These are phyloP conservation scores for Tolypocladium nubicola DNA, from an alignment of 2,329 filamentous ascomycete genomes.

Conservation along the genomic window DNA sequence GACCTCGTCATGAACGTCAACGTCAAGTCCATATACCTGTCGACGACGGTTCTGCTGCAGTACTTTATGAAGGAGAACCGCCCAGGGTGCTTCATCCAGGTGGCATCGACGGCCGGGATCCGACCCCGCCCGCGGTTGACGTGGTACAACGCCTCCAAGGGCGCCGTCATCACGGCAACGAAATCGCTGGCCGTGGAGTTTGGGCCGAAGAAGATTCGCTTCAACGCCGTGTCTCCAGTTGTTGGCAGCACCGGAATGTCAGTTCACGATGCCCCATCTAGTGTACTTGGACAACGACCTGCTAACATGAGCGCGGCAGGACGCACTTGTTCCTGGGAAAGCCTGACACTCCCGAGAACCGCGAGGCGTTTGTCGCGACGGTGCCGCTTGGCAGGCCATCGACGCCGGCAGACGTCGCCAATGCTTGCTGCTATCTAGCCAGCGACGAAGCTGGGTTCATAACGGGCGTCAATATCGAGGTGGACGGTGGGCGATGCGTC, in stretches of 20 bases:
- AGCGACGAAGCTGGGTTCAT: constrained; percentile 64
- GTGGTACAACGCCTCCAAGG: constrained; percentile 63
- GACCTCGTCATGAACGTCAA: constrained; percentile 59
- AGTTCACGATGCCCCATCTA: constrained; percentile 5
- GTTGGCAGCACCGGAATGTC: constrained; percentile 54
- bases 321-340: constrained; percentile 46
- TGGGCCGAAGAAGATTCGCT: constrained; percentile 59
- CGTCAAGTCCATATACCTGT: constrained; percentile 55
- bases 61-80: constrained; percentile 48
- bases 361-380: constrained; percentile 41
- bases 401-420: constrained; percentile 56
- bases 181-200: constrained; percentile 60
- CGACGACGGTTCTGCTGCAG: constrained; percentile 46
- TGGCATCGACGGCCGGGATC: constrained; percentile 51
- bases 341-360: constrained; percentile 50
- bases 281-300: background rate
- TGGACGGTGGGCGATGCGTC: constrained; percentile 19
- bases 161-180: constrained; percentile 49
- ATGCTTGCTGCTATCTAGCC: constrained; percentile 58
- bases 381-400: constrained; percentile 45
- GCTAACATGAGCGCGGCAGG: constrained; percentile 9
- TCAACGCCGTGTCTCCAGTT: constrained; percentile 62
- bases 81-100: constrained; percentile 52
- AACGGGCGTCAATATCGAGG: constrained; percentile 58
- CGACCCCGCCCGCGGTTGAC: constrained; percentile 52